Evolutionary conservation across 257 asterid species (phyloP), one percentile per base, ranked within the genome.

Genomic region (Solanum gracilifrons): DNA sequence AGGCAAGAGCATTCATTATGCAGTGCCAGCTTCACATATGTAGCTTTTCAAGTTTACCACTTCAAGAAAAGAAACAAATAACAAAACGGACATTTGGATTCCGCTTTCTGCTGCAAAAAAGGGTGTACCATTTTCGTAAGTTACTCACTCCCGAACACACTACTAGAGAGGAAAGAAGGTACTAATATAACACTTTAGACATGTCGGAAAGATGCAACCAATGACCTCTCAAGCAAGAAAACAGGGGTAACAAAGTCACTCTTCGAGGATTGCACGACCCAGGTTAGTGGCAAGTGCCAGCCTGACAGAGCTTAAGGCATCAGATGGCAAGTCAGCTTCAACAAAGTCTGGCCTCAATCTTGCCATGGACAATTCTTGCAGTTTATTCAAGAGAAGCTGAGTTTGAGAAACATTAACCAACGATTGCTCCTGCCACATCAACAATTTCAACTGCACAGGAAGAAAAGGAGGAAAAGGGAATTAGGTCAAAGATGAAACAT

Each of bases 221-320:
- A 29, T 80, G 29, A 18, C 41, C 69, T 80, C 27, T 80, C 29
- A 80, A 48, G 43, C 69, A 80, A 48, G 85, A 80, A 74, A 80
- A 80, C 41, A 9, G 69, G 29, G 69, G 20, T 31, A 73, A 51
- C 58, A 60, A 76, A 82, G 87, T 92, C 86, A 96, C 86, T 97
- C 98, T 16, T 95, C 93, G 2, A 97, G 99, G 85, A 94, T 90
- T 31, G 98, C 97, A 25, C 99, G 98, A 6, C 99, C 99, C 32
- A 95, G 92, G 66, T 95, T 97, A 87, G 95, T 90, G 48, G 96
- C 99, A 55, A 95, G 96, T 83, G 98, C 98, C 37, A 97, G 92
- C 79, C 99, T 91, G 83, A 95, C 95, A 2, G 98, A 92, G 85
- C 86, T 89, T 91, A 97, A 89, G 90, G 98, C 97, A 90, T 94